Evolutionary conservation across 257 asterid species (phyloP).

Genomic region (Ligustrum vulgare): DNA sequence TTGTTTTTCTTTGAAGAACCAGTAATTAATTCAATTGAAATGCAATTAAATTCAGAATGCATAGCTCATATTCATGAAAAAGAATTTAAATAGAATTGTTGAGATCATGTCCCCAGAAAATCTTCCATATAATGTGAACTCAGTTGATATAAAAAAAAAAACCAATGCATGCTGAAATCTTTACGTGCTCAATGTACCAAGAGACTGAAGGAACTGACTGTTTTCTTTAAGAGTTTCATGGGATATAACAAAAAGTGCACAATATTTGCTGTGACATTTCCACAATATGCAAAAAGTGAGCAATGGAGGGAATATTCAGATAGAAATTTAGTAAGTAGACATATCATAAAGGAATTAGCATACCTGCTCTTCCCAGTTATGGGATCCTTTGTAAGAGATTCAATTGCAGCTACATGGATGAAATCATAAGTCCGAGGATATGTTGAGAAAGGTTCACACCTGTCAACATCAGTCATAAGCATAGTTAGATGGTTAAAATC

Average conservation of each 20-base stretch:
- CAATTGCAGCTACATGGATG: slow-evolving; percentile 78
- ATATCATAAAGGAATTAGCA: neutral
- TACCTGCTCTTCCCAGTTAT: slow-evolving; percentile 77
- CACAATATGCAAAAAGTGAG: neutral
- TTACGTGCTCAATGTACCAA: neutral
- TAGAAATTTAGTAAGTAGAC: neutral
- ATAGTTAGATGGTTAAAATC: slow-evolving; percentile 11
- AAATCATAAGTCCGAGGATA: slow-evolving; percentile 96
- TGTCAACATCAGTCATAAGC: slow-evolving; percentile 37
- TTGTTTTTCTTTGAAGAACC: neutral
- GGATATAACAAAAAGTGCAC: neutral
- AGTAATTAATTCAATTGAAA: neutral
- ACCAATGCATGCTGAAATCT: neutral
- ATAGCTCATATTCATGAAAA: neutral
- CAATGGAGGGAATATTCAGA: neutral
- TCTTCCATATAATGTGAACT: neutral
- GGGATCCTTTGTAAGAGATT: slow-evolving; percentile 70
- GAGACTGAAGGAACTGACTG: neutral
- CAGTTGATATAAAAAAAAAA: neutral
- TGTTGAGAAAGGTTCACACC: slow-evolving; percentile 99
- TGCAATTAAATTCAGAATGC: too few species aligned
- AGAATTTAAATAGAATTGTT: neutral
- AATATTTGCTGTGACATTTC: neutral
- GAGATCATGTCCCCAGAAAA: neutral
- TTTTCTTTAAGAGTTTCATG: neutral